Evolutionary conservation across 2,329 filamentous ascomycete species (phyloP).

Genomic region (Malbranchea zuffiana): DNA sequence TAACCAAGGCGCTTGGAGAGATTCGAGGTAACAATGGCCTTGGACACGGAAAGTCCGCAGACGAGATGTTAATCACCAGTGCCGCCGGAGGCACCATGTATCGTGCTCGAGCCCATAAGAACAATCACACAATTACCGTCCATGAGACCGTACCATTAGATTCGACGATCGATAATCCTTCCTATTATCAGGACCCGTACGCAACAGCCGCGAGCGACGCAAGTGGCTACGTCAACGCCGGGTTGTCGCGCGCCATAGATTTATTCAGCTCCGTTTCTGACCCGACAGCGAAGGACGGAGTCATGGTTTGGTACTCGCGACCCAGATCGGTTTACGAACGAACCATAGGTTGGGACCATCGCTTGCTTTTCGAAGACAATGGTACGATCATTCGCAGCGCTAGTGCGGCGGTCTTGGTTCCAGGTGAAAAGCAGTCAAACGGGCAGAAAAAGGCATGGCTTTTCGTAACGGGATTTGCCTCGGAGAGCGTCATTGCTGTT

Average conservation of each 20-base stretch:
- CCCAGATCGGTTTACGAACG: not conserved
- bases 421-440: not conserved
- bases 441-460: not conserved
- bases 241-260: conserved; percentile 35
- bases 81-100: conserved; percentile 40
- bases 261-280: conserved; percentile 21
- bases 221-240: conserved; percentile 45
- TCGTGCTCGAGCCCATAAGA: conserved; percentile 21
- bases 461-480: not conserved
- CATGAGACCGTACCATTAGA: conserved; percentile 37
- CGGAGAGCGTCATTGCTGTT: not conserved
- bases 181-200: conserved; percentile 47
- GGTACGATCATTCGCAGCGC: not conserved
- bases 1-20: conserved; percentile 34
- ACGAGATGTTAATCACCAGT: conserved; percentile 29
- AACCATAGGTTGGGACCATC: not conserved
- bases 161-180: conserved; percentile 46
- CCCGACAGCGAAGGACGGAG: not conserved
- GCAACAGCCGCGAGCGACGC: conserved; percentile 34
- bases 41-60: conserved; percentile 35
- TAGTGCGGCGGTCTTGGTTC: not conserved
- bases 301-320: not conserved
- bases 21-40: conserved; percentile 49
- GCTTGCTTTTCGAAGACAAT: not conserved
- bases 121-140: conserved; percentile 30